Percentiles rank a stretch among this genome's conserved stretches.
Evolutionary conservation across 768 basidiomycete species (phyloP).

Genomic region (Mycena belliarum): DNA sequence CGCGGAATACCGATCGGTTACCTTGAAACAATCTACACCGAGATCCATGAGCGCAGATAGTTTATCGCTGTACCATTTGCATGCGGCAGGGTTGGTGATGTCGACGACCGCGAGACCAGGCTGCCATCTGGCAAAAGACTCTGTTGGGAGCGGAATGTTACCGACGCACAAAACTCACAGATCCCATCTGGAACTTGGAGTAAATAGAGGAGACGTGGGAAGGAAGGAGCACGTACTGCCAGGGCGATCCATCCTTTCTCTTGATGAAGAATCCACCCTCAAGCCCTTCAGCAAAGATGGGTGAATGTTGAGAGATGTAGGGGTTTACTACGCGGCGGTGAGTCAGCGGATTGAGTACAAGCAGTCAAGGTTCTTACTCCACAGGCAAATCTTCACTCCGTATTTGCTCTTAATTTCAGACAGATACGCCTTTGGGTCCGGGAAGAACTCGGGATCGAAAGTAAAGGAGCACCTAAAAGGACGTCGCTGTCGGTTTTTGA

Average conservation of each 20-base stretch:
- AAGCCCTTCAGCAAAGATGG: constrained; percentile 68
- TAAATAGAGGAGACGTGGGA: neutral
- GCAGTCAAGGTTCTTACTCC: constrained; percentile 46
- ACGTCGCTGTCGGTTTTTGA: constrained; percentile 25
- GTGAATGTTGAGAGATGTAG: constrained; percentile 69
- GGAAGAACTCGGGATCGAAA: constrained; percentile 76
- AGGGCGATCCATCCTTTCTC: constrained; percentile 62
- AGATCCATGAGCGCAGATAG: constrained; percentile 52
- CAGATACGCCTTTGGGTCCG: constrained; percentile 66
- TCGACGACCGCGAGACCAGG: constrained; percentile 65
- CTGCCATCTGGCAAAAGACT: constrained; percentile 44
- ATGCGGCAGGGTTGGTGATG: constrained; percentile 54
- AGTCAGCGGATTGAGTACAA: neutral
- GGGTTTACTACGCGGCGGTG: constrained; percentile 60
- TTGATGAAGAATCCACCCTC: constrained; percentile 73
- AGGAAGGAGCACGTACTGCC: constrained; percentile 51
- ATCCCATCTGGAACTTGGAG: constrained; percentile 44
- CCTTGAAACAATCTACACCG: constrained; percentile 63
- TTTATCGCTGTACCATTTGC: constrained; percentile 56
- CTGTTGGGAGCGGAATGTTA: neutral
- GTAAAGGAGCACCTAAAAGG: constrained; percentile 68
- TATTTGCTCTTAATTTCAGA: constrained; percentile 60
- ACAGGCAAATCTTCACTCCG: constrained; percentile 71
- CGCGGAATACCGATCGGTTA: constrained; percentile 19
- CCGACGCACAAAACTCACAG: constrained; percentile 22